Conservation (phyloP, 2,329 filamentous ascomycete species). For the Diaporthe citri region DNA sequence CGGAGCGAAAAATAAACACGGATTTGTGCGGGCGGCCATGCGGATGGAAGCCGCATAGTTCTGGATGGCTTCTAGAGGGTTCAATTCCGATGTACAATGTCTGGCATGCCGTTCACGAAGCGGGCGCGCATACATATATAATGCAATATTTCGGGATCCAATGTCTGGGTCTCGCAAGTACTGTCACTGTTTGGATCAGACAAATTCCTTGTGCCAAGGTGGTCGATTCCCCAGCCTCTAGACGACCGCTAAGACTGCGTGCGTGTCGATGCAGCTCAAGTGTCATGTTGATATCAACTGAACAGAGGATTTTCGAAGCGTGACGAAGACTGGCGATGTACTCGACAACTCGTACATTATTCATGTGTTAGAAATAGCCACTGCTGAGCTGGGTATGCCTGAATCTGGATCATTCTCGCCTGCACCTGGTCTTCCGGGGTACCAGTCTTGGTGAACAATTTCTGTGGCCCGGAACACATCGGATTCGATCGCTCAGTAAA, state of each 20-base stretch:
- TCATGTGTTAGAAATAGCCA: background rate
- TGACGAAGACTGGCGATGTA: background rate
- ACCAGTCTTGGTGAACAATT: background rate
- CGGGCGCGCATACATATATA: background rate
- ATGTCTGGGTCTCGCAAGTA: background rate
- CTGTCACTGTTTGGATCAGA: background rate
- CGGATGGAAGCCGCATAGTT: background rate
- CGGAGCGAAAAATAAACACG: conserved; percentile 6
- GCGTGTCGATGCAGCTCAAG: background rate
- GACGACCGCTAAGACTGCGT: too few species aligned
- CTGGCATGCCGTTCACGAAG: background rate
- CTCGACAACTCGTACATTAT: background rate
- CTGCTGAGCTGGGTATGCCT: background rate
- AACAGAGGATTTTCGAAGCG: background rate
- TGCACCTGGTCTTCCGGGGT: too few species aligned
- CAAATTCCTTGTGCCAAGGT: background rate
- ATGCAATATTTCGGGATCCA: background rate
- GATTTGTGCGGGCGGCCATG: background rate
- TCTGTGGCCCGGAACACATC: background rate
- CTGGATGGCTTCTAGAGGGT: background rate
- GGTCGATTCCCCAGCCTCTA: background rate
- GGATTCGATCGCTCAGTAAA: background rate
- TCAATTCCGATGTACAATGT: background rate
- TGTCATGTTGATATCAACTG: background rate
- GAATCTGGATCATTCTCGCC: background rate